A percentile compares a stretch with the other conserved stretches of the same genome.
phyloP scores from a whole-genome alignment of 768 basidiomycete genomes.

The Dacryopinax spathularia region DNA sequence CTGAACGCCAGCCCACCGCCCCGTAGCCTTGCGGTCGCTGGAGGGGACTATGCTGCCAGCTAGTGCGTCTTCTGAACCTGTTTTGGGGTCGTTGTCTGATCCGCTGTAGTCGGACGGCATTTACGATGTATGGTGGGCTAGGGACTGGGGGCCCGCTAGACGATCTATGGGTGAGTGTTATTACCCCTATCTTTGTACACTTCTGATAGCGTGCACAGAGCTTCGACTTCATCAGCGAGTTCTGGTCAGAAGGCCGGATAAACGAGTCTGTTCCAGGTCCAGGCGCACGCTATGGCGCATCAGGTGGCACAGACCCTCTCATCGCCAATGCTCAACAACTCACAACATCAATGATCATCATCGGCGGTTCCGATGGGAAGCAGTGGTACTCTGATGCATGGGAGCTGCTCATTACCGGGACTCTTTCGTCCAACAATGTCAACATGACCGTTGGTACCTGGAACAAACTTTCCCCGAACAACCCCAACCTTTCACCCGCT shows the following conservation, averaged over 20 bases:
- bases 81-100: background rate
- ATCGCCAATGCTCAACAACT: constrained; percentile 36
- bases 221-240: constrained; percentile 59
- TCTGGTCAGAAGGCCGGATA: constrained; percentile 52
- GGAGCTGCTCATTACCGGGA: constrained; percentile 54
- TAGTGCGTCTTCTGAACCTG: constrained; percentile 41
- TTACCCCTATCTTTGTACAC: background rate
- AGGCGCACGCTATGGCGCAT: constrained; percentile 51
- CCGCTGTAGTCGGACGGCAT: constrained; percentile 48
- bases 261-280: constrained; percentile 35
- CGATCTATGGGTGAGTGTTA: constrained; percentile 55
- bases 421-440: constrained; percentile 53
- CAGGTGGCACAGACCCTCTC: constrained; percentile 56
- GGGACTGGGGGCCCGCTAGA: constrained; percentile 40
- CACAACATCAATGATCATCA: constrained; percentile 60
- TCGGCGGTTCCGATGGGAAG: constrained; percentile 49
- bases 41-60: constrained; percentile 64
- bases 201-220: constrained; percentile 34
- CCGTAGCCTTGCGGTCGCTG: constrained; percentile 43
- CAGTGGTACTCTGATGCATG: constrained; percentile 45
- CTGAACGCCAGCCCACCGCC: constrained; percentile 39
- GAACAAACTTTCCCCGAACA: constrained; percentile 29
- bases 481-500: constrained; percentile 19
- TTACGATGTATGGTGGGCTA: constrained; percentile 60
- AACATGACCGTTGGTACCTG: constrained; percentile 41